These are phyloP conservation scores for Phialophora verrucosa DNA, from an alignment of 2,329 filamentous ascomycete genomes.

Conservation along the genomic window DNA sequence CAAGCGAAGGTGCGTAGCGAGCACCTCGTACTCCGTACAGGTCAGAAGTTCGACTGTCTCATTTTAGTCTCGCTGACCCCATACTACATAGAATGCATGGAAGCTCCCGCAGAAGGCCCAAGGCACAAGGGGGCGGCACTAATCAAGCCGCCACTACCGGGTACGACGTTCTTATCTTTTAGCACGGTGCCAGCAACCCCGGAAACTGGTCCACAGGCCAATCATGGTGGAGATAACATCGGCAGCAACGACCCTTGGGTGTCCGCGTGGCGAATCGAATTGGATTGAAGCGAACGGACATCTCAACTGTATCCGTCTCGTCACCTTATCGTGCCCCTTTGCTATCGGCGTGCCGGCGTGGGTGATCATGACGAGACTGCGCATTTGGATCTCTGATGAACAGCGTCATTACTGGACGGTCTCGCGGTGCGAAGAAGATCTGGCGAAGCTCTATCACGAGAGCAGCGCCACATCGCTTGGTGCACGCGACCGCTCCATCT, in stretches of 20 bases:
- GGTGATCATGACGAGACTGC: neutral
- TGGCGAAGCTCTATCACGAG: conserved; percentile 2
- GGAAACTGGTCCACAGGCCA: conserved; percentile 2
- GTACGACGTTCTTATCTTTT: conserved; percentile 26
- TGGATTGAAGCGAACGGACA: neutral
- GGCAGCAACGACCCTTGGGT: conserved; percentile 14
- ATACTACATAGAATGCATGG: conserved; percentile 18
- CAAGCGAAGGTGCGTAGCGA: neutral
- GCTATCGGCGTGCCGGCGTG: neutral
- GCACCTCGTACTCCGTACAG: neutral
- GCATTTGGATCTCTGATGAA: conserved; percentile 5
- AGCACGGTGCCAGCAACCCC: conserved; percentile 2
- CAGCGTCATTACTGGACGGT: neutral
- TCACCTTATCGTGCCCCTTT: neutral
- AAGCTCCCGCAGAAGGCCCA: conserved; percentile 15
- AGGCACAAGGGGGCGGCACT: conserved; percentile 5
- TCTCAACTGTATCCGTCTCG: conserved; percentile 8
- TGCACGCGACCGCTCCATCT: conserved; percentile 18
- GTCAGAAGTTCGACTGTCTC: conserved; percentile 6
- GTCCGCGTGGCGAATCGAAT: conserved; percentile 13
- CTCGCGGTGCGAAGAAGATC: conserved; percentile 3
- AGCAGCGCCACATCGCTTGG: conserved; percentile 16
- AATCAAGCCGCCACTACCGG: conserved; percentile 5
- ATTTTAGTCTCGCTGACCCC: conserved; percentile 4
- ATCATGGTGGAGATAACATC: neutral